Conservation (phyloP, 768 basidiomycete species). For the Lentinula lateritia region DNA sequence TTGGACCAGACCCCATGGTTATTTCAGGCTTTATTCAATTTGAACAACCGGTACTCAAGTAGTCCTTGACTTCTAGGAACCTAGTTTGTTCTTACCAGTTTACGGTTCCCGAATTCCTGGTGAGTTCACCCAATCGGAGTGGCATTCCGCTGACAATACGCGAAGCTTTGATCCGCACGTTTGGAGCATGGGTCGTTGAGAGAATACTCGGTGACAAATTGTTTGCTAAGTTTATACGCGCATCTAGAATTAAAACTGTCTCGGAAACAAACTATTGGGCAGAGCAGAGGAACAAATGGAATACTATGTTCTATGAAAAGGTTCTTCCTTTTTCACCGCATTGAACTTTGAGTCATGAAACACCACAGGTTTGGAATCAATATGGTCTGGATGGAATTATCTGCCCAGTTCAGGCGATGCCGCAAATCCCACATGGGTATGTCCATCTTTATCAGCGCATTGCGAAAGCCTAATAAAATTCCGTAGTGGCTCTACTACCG, state of each 20-base stretch:
- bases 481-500: slow-evolving; percentile 44
- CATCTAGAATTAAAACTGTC: slow-evolving; percentile 39
- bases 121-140: background rate
- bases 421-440: slow-evolving; percentile 67
- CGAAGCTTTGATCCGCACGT: slow-evolving; percentile 35
- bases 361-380: slow-evolving; percentile 63
- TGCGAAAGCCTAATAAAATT: background rate
- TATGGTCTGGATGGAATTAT: slow-evolving; percentile 68
- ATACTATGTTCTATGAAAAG: slow-evolving; percentile 45
- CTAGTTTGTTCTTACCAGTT: background rate
- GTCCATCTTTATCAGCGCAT: slow-evolving; percentile 16
- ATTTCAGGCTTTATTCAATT: slow-evolving; percentile 1
- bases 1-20: slow-evolving; percentile 59
- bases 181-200: slow-evolving; percentile 37
- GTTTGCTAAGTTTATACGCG: slow-evolving; percentile 37
- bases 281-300: slow-evolving; percentile 39
- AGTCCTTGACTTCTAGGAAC: background rate
- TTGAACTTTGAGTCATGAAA: slow-evolving; percentile 7
- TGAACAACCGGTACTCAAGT: background rate
- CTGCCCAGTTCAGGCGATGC: slow-evolving; percentile 68
- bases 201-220: slow-evolving; percentile 33
- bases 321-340: slow-evolving; percentile 23
- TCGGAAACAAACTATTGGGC: slow-evolving; percentile 41
- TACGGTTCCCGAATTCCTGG: background rate
- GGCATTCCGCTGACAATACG: background rate